These are phyloP conservation scores for Trichoderma sp. DNA, from an alignment of 2,329 filamentous ascomycete species.

Conservation along the genomic window DNA sequence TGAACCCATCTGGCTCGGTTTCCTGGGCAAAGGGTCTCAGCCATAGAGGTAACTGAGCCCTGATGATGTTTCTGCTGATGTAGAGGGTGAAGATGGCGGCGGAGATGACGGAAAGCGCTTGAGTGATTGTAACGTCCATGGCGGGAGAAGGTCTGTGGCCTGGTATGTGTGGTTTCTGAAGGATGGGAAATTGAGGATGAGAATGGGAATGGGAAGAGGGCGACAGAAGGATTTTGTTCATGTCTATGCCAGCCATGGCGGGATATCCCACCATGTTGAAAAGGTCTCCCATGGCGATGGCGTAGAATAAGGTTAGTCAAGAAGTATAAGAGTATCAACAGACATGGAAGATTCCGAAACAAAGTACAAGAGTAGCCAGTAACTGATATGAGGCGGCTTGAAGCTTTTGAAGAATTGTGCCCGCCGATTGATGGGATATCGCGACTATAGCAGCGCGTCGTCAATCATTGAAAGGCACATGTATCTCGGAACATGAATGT, in stretches of 20 bases:
- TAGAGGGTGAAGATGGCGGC: conserved; percentile 33
- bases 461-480: not conserved
- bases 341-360: not conserved
- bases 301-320: not conserved
- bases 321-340: not conserved
- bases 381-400: not conserved
- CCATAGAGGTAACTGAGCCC: conserved; percentile 40
- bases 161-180: not conserved
- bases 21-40: conserved; percentile 45
- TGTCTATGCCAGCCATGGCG: not conserved
- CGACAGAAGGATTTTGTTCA: not conserved
- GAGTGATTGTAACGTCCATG: conserved; percentile 25
- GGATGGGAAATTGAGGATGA: not conserved
- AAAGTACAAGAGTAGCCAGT: not conserved
- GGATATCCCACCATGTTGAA: not conserved
- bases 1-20: conserved; percentile 25
- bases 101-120: conserved; percentile 28
- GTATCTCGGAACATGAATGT: not conserved
- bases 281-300: not conserved
- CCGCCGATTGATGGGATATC: not conserved
- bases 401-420: not conserved
- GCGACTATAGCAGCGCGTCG: not conserved
- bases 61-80: conserved; percentile 28
- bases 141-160: not conserved
- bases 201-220: not conserved